Percentiles rank a stretch among this genome's conserved stretches.
These are phyloP conservation scores for Phytophthora ohioensis DNA, from an alignment of 352 stramenopile genomes.

Conservation along the genomic window DNA sequence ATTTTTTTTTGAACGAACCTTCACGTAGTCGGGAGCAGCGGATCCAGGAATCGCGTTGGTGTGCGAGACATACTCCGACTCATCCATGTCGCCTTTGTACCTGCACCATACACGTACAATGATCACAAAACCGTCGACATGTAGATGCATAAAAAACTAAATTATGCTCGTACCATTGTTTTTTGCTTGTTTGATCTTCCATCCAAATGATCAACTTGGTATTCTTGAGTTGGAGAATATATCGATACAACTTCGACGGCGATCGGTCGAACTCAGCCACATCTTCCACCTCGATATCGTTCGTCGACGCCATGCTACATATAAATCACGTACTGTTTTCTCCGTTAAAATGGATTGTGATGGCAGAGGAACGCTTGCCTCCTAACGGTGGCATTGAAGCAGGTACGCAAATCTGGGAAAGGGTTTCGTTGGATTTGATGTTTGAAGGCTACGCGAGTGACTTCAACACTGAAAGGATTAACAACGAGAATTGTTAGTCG, in stretches of 20 bases:
- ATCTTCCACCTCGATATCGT: slow-evolving; percentile 20
- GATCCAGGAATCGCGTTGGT: neutral
- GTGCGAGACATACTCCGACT: neutral
- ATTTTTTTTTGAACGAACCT: neutral
- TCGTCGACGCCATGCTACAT: neutral
- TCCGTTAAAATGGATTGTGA: too few species aligned
- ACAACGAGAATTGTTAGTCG: neutral
- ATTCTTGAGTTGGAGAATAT: slow-evolving; percentile 19
- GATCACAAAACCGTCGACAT: too few species aligned
- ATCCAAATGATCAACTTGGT: slow-evolving; percentile 33
- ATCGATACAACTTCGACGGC: slow-evolving; percentile 13
- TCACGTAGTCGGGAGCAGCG: neutral
- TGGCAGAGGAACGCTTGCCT: too few species aligned
- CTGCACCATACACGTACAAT: too few species aligned
- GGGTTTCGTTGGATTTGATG: slow-evolving; percentile 25
- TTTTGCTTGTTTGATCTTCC: slow-evolving; percentile 27
- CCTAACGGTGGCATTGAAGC: too few species aligned
- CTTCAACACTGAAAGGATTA: slow-evolving; percentile 18
- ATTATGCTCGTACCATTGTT: slow-evolving; percentile 21
- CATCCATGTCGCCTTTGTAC: neutral
- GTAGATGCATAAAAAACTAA: too few species aligned
- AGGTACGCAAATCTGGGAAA: too few species aligned
- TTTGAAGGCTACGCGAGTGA: slow-evolving; percentile 29
- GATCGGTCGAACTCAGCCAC: slow-evolving; percentile 5
- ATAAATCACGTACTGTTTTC: too few species aligned